Evolutionary conservation across 2,329 filamentous ascomycete genomes (phyloP).

Genomic region (Paramyrothecium roridum): DNA sequence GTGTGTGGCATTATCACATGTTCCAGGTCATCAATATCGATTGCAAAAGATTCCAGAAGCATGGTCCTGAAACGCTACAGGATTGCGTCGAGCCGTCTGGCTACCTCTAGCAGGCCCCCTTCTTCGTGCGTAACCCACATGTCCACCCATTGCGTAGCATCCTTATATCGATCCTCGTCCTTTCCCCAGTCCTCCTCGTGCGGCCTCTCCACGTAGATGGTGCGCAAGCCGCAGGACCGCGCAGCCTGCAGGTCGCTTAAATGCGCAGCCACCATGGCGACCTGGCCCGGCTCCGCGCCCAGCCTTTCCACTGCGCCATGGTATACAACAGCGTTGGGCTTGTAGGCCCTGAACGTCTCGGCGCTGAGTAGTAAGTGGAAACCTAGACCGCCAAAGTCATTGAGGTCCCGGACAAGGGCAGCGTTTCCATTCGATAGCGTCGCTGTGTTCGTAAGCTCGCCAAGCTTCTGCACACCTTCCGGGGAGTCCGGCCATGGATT

Average conservation of each 20-base stretch:
- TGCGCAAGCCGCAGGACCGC: constrained; percentile 59
- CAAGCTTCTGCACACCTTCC: constrained; percentile 51
- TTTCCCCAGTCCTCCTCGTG: constrained; percentile 60
- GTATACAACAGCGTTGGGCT: constrained; percentile 68
- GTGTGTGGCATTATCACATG: no score
- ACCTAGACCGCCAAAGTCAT: constrained; percentile 52
- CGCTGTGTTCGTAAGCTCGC: constrained; percentile 50
- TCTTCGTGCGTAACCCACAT: constrained; percentile 31
- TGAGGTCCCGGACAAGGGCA: constrained; percentile 63
- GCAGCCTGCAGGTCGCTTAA: constrained; percentile 67
- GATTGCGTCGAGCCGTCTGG: constrained; percentile 12
- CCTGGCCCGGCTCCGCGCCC: constrained; percentile 54
- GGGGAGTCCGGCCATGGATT: constrained; percentile 65
- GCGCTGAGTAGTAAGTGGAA: constrained; percentile 64
- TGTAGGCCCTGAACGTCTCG: constrained; percentile 72
- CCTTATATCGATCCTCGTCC: constrained; percentile 47
- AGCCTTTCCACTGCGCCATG: constrained; percentile 61
- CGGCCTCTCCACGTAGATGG: constrained; percentile 69
- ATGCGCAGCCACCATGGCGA: constrained; percentile 77
- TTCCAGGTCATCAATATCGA: no score
- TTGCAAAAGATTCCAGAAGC: no score
- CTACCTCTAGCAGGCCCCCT: constrained; percentile 26
- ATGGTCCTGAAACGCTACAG: not conserved
- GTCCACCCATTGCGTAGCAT: constrained; percentile 43
- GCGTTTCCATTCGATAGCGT: constrained; percentile 76